Percentiles rank a stretch among this genome's conserved stretches.
phyloP scores from a whole-genome alignment of 768 basidiomycete species.

The Hygrocybe coccinea region DNA sequence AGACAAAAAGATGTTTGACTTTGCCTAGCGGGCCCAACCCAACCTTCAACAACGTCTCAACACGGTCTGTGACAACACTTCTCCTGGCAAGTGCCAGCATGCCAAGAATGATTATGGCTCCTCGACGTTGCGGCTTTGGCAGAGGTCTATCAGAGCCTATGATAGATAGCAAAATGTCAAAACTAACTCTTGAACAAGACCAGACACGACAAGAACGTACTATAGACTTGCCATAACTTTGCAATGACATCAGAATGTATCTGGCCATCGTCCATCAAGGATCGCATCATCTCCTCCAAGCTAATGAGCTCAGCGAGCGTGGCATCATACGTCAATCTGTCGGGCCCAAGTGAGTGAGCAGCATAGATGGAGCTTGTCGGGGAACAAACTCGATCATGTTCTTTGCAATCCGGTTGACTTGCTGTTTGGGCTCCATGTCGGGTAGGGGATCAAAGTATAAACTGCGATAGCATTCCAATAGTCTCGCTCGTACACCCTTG shows the following conservation, averaged over 20 bases:
- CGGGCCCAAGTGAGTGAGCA: background rate
- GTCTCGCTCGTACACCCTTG: constrained; percentile 80
- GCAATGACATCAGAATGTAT: constrained; percentile 80
- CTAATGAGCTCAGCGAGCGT: constrained; percentile 94
- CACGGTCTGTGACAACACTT: constrained; percentile 66
- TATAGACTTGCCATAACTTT: constrained; percentile 95
- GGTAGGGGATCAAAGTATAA: constrained; percentile 85
- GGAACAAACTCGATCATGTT: constrained; percentile 88
- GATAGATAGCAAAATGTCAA: background rate
- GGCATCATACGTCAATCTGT: constrained; percentile 83
- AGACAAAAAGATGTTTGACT: constrained; percentile 37
- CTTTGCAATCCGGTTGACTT: constrained; percentile 88
- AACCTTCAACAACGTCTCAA: constrained; percentile 80
- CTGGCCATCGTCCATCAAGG: constrained; percentile 87
- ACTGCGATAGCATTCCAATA: constrained; percentile 83
- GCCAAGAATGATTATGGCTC: constrained; percentile 93
- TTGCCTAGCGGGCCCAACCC: constrained; percentile 83
- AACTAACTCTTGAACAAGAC: background rate
- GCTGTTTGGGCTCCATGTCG: constrained; percentile 72
- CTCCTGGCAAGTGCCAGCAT: constrained; percentile 90
- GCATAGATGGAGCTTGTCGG: background rate
- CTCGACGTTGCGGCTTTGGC: constrained; percentile 82
- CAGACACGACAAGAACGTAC: constrained; percentile 41
- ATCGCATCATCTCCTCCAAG: constrained; percentile 92
- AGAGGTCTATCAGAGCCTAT: constrained; percentile 70